Evolutionary conservation across 805 yeast genomes (phyloP), one percentile per base, ranked within the genome.

Genomic region (Candida xiaguanensis): DNA sequence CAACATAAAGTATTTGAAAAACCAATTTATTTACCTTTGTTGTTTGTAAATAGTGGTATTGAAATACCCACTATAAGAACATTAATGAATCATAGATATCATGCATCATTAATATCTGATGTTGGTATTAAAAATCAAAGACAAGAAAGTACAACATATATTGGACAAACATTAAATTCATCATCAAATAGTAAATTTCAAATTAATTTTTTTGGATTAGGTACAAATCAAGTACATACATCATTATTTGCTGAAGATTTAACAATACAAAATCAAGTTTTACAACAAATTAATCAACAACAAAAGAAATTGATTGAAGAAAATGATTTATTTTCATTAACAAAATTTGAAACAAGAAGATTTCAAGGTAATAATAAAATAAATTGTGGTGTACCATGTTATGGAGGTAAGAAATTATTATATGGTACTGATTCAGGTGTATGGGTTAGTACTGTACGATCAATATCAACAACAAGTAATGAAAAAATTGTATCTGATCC

Each of bases 391-490:
- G 89, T 85, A 28, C 95, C 96, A 24, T 84, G 86, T 59, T 95
- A 93, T 55, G 96, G 96, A 38, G 98, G 98, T 15, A 77, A 95
- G 47, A 86, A 90, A 56, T 65, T 90, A 47, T 59, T 93, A 25
- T 90, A 86, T 54, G 98, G 98, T 31, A 89, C 98, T 0, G 95
- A 88, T 55, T 74, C 83, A 1, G 98, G 99, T 4, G 80, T 93
- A 2, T 93, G 84, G 70, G 77, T 88, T 33, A 79, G 93, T 32
- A 88, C 88, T 52, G 75, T 72, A n/a, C 59, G 75, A 31, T 75
- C 78, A 6, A 76, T 73, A 41, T 69, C 76, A 25, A 64, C 79
- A 38, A 65, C 70, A 0, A 65, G 74, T 7, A 69, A 68, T 34
- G 72, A 68, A 40, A 67, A 65, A 49, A 72, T 75, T 34, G 81